Percentiles rank a stretch among this genome's conserved stretches.
Evolutionary conservation across 805 yeast species (phyloP).

Genomic region (Wickerhamiella occidentalis): DNA sequence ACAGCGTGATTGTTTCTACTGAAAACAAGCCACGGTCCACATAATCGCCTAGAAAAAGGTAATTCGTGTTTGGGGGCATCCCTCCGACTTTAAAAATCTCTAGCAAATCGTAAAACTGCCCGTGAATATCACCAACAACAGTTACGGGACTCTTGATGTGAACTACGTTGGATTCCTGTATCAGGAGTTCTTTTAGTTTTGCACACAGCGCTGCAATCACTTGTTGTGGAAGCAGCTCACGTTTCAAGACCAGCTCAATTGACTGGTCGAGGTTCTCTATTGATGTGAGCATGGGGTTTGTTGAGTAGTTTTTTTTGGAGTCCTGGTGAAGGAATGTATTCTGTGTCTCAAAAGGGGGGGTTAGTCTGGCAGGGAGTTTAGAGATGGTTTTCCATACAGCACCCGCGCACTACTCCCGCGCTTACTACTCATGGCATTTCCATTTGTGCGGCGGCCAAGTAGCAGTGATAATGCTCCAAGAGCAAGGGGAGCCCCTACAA

Average conservation of each 20-base stretch:
- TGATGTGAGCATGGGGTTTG: slow-evolving; percentile 17
- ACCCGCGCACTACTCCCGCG: not conserved
- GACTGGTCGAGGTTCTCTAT: slow-evolving; percentile 47
- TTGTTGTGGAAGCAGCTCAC: slow-evolving; percentile 57
- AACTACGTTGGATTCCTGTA: slow-evolving; percentile 76
- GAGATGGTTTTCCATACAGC: too few species aligned
- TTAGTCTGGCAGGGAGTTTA: too few species aligned
- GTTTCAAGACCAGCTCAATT: slow-evolving; percentile 49
- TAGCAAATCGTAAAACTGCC: slow-evolving; percentile 85
- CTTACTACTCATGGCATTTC: slow-evolving; percentile 9
- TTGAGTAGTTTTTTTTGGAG: too few species aligned
- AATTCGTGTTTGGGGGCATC: slow-evolving; percentile 83
- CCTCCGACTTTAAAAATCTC: slow-evolving; percentile 95
- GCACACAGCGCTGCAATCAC: slow-evolving; percentile 64
- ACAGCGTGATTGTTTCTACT: slow-evolving; percentile 78
- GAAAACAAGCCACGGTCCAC: slow-evolving; percentile 93
- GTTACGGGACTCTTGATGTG: slow-evolving; percentile 78
- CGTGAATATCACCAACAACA: slow-evolving; percentile 95
- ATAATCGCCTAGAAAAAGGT: slow-evolving; percentile 86
- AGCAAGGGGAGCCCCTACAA: not conserved
- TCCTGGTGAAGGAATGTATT: too few species aligned
- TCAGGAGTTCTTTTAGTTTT: slow-evolving; percentile 67
- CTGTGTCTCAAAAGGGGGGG: too few species aligned
- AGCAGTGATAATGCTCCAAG: slow-evolving; percentile 3
- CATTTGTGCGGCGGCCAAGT: slow-evolving; percentile 10